Conservation (phyloP, 768 basidiomycete genomes). For the Guyanaporus albipodus region DNA sequence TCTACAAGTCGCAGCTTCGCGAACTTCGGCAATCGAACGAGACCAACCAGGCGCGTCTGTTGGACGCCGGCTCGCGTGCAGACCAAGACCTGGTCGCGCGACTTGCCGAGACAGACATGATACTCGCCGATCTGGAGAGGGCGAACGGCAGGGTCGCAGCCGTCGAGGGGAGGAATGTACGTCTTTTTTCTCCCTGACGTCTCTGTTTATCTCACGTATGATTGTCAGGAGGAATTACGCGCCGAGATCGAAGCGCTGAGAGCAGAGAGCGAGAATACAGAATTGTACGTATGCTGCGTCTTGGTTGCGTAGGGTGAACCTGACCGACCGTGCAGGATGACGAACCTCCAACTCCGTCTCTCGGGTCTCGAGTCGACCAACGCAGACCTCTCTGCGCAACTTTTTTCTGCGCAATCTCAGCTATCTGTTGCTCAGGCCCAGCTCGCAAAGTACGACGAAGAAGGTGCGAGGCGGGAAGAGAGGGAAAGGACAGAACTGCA, state of each 20-base stretch:
- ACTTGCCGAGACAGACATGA: slow-evolving; percentile 91
- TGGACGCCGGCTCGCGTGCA: slow-evolving; percentile 89
- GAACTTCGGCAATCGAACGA: slow-evolving; percentile 91
- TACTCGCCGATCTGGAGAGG: slow-evolving; percentile 88
- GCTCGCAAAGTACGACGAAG: slow-evolving; percentile 15
- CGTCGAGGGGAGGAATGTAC: slow-evolving; percentile 89
- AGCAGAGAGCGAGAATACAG: slow-evolving; percentile 68
- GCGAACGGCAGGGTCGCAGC: slow-evolving; percentile 93
- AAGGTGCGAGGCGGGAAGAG: slow-evolving; percentile 14
- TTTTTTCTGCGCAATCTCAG: slow-evolving; percentile 18
- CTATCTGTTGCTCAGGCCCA: slow-evolving; percentile 16
- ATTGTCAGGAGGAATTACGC: slow-evolving; percentile 78
- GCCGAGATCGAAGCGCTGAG: slow-evolving; percentile 92
- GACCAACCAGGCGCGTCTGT: slow-evolving; percentile 84
- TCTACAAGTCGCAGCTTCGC: slow-evolving; percentile 83
- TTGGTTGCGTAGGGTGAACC: not conserved
- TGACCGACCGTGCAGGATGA: slow-evolving; percentile 14
- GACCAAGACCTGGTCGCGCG: slow-evolving; percentile 92
- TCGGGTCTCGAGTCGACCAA: slow-evolving; percentile 63
- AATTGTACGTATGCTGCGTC: slow-evolving; percentile 46
- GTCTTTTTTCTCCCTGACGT: slow-evolving; percentile 16
- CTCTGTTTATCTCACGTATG: not conserved
- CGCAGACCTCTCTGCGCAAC: slow-evolving; percentile 11
- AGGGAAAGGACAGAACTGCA: slow-evolving; percentile 36
- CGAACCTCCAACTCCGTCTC: slow-evolving; percentile 63